phyloP scores from a whole-genome alignment of 1,284 basidiomycete genomes.

The Cutaneotrichosporon sp. region DNA sequence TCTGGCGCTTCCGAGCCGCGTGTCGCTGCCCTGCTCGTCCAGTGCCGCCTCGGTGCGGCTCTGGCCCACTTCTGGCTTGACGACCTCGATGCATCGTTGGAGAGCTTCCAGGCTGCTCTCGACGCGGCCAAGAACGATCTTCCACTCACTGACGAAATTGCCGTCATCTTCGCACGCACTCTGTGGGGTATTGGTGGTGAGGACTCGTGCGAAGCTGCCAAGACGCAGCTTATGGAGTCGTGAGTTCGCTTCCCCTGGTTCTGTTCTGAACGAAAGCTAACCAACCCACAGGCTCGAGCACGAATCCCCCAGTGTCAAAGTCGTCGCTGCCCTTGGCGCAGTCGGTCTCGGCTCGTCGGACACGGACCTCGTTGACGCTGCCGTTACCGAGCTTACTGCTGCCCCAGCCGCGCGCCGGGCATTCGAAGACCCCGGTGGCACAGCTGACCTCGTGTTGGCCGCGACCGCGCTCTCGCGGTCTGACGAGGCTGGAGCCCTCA shows the following conservation, averaged over 20 bases:
- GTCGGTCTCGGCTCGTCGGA: slow-evolving; percentile 79
- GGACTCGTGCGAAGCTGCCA: slow-evolving; percentile 70
- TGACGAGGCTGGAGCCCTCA: slow-evolving; percentile 15
- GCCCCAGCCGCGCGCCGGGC: slow-evolving; percentile 18
- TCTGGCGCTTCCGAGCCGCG: slow-evolving; percentile 39
- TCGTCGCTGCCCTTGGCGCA: slow-evolving; percentile 75
- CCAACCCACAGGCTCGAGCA: slow-evolving; percentile 57
- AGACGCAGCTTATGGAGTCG: slow-evolving; percentile 78
- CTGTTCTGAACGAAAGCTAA: too few relatives aligned
- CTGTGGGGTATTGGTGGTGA: slow-evolving; percentile 74
- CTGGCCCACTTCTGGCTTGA: slow-evolving; percentile 64
- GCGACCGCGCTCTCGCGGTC: slow-evolving; percentile 22
- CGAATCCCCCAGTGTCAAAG: slow-evolving; percentile 56
- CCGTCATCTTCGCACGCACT: slow-evolving; percentile 68
- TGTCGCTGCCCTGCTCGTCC: slow-evolving; percentile 44
- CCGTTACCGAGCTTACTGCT: slow-evolving; percentile 68
- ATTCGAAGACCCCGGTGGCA: slow-evolving; percentile 28
- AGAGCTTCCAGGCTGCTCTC: slow-evolving; percentile 62
- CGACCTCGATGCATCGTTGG: slow-evolving; percentile 61
- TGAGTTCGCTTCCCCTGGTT: slow-evolving; percentile 46
- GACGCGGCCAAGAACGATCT: slow-evolving; percentile 54
- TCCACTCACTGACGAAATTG: slow-evolving; percentile 61
- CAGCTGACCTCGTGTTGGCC: slow-evolving; percentile 32
- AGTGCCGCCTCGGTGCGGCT: slow-evolving; percentile 66
- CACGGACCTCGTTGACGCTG: slow-evolving; percentile 75